Percentiles rank a stretch among this genome's conserved stretches.
These are phyloP conservation scores for Boletus sp. DNA, from an alignment of 1,284 basidiomycete species.

Conservation along the genomic window DNA sequence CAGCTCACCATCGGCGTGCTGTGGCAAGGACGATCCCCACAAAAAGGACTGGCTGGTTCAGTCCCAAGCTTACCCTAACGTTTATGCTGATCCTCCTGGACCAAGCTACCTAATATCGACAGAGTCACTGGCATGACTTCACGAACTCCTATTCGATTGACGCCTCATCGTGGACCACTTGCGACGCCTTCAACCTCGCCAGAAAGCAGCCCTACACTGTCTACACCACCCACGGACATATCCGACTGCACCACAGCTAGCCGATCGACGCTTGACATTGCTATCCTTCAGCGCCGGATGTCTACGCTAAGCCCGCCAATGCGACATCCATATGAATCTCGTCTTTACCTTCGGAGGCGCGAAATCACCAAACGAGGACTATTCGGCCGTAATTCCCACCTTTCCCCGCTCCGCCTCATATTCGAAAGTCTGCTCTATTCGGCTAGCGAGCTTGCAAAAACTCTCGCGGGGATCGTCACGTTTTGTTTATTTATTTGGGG, in stretches of 20 bases:
- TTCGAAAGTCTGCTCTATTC: constrained; percentile 11
- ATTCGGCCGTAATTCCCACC: not conserved
- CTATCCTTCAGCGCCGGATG: constrained; percentile 13
- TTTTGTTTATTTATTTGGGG: constrained; percentile 26
- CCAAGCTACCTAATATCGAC: constrained; percentile 18
- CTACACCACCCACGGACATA: constrained; percentile 18
- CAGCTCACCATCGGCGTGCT: not conserved
- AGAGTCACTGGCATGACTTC: constrained; percentile 25
- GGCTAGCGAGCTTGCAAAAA: constrained; percentile 16
- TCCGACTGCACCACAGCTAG: constrained; percentile 3
- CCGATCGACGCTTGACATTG: constrained; percentile 15
- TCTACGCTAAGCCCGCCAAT: constrained; percentile 2
- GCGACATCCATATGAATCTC: not conserved
- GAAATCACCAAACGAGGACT: not conserved
- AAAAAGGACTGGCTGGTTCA: constrained; percentile 31
- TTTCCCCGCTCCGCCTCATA: not conserved
- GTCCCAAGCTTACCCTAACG: constrained; percentile 23
- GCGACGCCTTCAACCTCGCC: constrained; percentile 25
- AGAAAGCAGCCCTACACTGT: constrained; percentile 22
- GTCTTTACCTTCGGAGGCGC: not conserved
- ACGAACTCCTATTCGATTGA: constrained; percentile 28
- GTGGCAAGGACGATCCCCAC: constrained; percentile 13
- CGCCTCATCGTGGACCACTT: constrained; percentile 30
- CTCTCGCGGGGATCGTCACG: constrained; percentile 14
- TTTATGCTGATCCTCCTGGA: constrained; percentile 15